Percentiles rank a stretch among this genome's conserved stretches.
Evolutionary conservation across 169 alveolate species (phyloP).

Genomic region (Eimeria zaria): DNA sequence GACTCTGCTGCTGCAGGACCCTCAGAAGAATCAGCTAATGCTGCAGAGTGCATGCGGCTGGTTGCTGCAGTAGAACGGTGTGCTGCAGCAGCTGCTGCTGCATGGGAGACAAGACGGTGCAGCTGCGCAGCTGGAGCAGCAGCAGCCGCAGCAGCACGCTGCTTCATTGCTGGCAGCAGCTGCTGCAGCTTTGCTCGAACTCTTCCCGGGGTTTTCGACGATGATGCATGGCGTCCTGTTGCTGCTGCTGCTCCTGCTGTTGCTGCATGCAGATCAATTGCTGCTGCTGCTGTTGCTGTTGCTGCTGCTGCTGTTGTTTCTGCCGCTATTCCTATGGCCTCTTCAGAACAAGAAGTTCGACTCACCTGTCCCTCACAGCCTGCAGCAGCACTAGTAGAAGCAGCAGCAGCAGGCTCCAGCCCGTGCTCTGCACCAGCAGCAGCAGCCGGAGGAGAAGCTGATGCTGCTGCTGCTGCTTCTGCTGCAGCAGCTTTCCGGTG

Average conservation of each 20-base stretch:
- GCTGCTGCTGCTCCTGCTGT: slow-evolving; percentile 37
- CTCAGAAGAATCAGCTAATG: not conserved
- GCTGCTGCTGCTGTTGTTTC: slow-evolving; percentile 1
- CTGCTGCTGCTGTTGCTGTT: slow-evolving; percentile 5
- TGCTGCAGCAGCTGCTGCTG: slow-evolving; percentile 44
- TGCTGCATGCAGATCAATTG: not conserved
- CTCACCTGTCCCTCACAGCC: not conserved
- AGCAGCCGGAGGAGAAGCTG: not conserved
- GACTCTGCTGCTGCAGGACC: not conserved
- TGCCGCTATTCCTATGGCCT: not conserved
- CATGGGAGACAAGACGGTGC: slow-evolving; percentile 52
- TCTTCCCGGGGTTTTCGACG: not conserved
- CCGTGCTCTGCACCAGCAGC: not conserved
- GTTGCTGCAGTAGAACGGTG: not conserved
- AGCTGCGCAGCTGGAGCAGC: slow-evolving; percentile 69
- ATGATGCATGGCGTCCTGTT: not conserved
- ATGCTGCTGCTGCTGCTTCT: not conserved
- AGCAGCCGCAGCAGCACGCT: slow-evolving; percentile 79
- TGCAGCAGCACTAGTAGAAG: slow-evolving; percentile 6
- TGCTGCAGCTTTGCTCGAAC: slow-evolving; percentile 65
- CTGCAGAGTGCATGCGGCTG: not conserved
- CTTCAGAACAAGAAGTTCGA: not conserved
- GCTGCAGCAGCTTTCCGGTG: not conserved
- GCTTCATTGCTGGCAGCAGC: slow-evolving; percentile 72
- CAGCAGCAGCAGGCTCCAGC: not conserved